Percentiles rank a stretch among this genome's conserved stretches.
phyloP scores from a whole-genome alignment of 768 basidiomycete genomes.

The Tylopilus intermedius region DNA sequence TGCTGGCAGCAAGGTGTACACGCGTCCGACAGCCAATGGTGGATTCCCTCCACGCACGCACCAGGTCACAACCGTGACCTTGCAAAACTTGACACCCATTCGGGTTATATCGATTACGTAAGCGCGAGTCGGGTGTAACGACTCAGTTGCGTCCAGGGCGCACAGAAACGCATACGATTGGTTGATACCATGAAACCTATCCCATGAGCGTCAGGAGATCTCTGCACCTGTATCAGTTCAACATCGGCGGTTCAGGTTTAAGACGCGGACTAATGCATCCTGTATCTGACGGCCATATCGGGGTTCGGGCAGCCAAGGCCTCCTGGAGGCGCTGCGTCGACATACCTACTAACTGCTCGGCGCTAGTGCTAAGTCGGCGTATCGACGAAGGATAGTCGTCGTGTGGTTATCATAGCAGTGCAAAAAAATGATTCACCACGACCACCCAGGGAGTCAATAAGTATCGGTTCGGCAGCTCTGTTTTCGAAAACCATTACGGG shows the following conservation, averaged over 20 bases:
- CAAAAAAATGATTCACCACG: neutral
- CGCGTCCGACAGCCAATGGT: slow-evolving; percentile 4
- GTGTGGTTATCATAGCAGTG: neutral
- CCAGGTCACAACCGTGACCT: neutral
- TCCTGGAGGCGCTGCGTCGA: neutral
- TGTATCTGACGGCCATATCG: neutral
- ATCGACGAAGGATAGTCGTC: neutral
- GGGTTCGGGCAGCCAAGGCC: neutral
- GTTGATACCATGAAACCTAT: slow-evolving; percentile 4
- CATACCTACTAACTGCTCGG: too few relatives aligned
- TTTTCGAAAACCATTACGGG: slow-evolving; percentile 1
- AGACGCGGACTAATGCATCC: neutral
- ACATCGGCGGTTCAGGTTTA: neutral
- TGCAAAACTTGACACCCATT: too few relatives aligned
- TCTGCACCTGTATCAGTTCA: neutral
- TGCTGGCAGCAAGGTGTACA: neutral
- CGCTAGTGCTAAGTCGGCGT: too few relatives aligned
- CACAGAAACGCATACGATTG: neutral
- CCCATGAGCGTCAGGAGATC: slow-evolving; percentile 1
- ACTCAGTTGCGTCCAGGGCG: slow-evolving; percentile 10
- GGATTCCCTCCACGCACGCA: slow-evolving; percentile 8
- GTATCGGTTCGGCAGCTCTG: neutral
- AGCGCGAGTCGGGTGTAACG: neutral
- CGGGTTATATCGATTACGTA: slow-evolving; percentile 6
- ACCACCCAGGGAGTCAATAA: neutral